These are phyloP conservation scores for Beauveria sp. DNA, from an alignment of 2,329 filamentous ascomycete species.

Conservation along the genomic window DNA sequence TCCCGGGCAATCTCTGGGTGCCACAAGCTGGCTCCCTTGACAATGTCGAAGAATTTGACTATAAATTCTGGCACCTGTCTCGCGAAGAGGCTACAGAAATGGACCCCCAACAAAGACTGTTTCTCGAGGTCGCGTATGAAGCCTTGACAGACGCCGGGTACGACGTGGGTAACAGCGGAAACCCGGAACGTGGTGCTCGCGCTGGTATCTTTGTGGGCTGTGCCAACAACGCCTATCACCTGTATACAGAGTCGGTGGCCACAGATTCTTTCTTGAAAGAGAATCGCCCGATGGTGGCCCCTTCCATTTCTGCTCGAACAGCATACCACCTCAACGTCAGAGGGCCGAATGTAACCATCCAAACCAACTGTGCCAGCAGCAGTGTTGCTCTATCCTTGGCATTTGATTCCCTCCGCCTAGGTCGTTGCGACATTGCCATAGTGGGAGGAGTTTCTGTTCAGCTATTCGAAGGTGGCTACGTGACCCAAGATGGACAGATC, in stretches of 20 bases:
- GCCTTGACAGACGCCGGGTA: not conserved
- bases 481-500: conserved; percentile 11
- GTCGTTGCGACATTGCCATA: conserved; percentile 10
- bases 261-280: conserved; percentile 11
- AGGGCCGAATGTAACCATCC: conserved; percentile 10
- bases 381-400: not conserved
- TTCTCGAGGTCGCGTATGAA: not conserved
- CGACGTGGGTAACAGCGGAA: too few relatives aligned
- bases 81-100: conserved; percentile 14
- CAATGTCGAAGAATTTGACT: conserved; percentile 10
- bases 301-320: conserved; percentile 13
- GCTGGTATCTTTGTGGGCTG: too few relatives aligned
- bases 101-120: not conserved
- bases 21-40: conserved; percentile 7
- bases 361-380: conserved; percentile 12
- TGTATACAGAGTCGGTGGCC: conserved; percentile 11
- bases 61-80: conserved; percentile 12
- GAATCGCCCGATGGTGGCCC: conserved; percentile 9
- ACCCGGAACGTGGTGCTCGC: too few relatives aligned
- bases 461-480: conserved; percentile 11
- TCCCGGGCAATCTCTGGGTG: conserved; percentile 13
- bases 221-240: not conserved
- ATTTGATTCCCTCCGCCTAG: not conserved
- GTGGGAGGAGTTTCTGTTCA: conserved; percentile 13
- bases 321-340: conserved; percentile 12